A percentile compares a stretch with the other conserved stretches of the same genome.
Evolutionary conservation across 176 grass and related monocot species (phyloP).

Genomic region (Lolium perenne): DNA sequence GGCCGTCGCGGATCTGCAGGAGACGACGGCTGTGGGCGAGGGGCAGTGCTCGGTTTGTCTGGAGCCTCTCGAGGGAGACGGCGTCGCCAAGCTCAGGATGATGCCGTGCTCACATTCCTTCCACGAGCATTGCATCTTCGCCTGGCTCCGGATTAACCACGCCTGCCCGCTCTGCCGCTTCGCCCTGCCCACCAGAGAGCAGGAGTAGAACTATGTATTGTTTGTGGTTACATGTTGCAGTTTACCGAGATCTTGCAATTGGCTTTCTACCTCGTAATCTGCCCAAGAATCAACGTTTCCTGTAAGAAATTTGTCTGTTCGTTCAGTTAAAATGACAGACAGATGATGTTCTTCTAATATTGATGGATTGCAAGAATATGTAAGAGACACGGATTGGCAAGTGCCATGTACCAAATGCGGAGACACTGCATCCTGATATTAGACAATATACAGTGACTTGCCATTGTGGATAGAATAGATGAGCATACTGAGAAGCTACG

Average conservation of each 20-base stretch:
- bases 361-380: conserved; percentile 61
- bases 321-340: too few species aligned
- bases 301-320: too few species aligned
- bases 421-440: conserved; percentile 78
- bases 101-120: background rate
- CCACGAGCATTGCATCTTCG: background rate
- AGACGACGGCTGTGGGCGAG: background rate
- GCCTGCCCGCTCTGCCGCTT: too few species aligned
- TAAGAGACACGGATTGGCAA: conserved; percentile 94
- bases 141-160: background rate
- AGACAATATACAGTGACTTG: conserved; percentile 87
- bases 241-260: too few species aligned
- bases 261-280: too few species aligned
- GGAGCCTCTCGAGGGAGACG: background rate
- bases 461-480: conserved; percentile 90
- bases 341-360: too few species aligned
- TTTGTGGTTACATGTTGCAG: too few species aligned
- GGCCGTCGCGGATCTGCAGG: background rate
- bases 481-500: conserved; percentile 69
- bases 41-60: background rate
- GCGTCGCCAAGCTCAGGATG: background rate
- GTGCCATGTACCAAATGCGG: conserved; percentile 74
- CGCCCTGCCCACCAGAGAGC: too few species aligned
- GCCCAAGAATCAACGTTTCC: too few species aligned
- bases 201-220: too few species aligned